phyloP scores from a whole-genome alignment of 495 filamentous ascomycete species.

The Platismatia glauca region DNA sequence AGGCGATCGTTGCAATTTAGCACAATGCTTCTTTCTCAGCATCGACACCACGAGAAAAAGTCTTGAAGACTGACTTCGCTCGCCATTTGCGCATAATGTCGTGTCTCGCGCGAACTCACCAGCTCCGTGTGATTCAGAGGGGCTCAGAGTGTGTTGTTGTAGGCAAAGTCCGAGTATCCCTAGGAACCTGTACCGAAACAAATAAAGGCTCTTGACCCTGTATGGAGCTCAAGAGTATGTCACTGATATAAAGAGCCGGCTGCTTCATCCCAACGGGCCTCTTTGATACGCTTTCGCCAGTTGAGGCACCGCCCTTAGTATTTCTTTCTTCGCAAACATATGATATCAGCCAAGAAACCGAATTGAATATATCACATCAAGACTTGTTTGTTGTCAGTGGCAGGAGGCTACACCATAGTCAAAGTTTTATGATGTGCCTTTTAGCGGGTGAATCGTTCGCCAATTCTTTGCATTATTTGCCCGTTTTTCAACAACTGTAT shows the following conservation, averaged over 20 bases:
- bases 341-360: not conserved
- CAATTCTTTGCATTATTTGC: not conserved
- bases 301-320: not conserved
- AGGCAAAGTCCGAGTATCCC: not conserved
- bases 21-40: no score
- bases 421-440: not conserved
- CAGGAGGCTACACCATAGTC: not conserved
- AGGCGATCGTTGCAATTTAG: not conserved
- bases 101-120: not conserved
- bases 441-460: not conserved
- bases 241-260: not conserved
- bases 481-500: not conserved
- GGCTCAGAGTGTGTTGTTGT: not conserved
- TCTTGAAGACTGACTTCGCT: not conserved
- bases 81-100: not conserved
- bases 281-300: not conserved
- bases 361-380: not conserved
- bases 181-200: not conserved
- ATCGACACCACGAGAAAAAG: no score
- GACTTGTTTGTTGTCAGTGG: not conserved
- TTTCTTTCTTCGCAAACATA: not conserved
- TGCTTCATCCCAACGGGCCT: not conserved
- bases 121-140: not conserved
- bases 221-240: not conserved
- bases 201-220: not conserved